Base-by-base conservation (phyloP, 768 basidiomycete species). In the Pholiota conissans region DNA sequence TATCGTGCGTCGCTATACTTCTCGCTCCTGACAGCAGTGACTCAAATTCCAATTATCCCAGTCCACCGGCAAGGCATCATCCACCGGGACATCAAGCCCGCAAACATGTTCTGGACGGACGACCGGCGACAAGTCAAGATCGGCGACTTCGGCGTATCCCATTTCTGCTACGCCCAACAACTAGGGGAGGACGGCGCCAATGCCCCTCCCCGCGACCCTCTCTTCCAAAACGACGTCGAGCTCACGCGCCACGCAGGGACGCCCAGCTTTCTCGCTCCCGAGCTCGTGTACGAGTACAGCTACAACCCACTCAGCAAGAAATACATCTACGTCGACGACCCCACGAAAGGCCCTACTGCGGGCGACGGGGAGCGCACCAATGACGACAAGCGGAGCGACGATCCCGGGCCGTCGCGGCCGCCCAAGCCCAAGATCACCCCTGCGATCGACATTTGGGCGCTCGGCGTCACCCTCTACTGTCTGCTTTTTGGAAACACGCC, bases 51-150 rank as follows among this genome's bases (percentile, higher is more conserved):
- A 39, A 57, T 55, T 65, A 50, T 14, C 55, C 29, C 67, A 98
- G 96, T 99, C 1, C 97, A 99, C 69, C 85, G 90, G 66, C 95
- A 98, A 68, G 97, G 96, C 22, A 98, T 99, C 71, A 98, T 99
- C 49, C 97, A 99, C 74, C 92, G 97, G 56, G 97, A 99, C 75
- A 98, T 99, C 77, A 99, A 99, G 70, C 97, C 97, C 26, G 93
- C 95, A 46, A 99, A 99, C 73, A 85, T 99, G 22, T 82, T 99
- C 27, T 94, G 92, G 87, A 90, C 90, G 2, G 80, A 82, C 26
- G 91, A 96, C 75, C 87, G 91, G 52, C 84, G 84, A 58, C 84
- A 84, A 57, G 95, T 98, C 74, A 99, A 99, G 74, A 98, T 99
- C 59, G 93, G 90, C 26, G 97, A 99, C 74, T 98, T 99, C 72